Conservation (phyloP, 2,329 filamentous ascomycete species). For the Diaporthe citriasiana region DNA sequence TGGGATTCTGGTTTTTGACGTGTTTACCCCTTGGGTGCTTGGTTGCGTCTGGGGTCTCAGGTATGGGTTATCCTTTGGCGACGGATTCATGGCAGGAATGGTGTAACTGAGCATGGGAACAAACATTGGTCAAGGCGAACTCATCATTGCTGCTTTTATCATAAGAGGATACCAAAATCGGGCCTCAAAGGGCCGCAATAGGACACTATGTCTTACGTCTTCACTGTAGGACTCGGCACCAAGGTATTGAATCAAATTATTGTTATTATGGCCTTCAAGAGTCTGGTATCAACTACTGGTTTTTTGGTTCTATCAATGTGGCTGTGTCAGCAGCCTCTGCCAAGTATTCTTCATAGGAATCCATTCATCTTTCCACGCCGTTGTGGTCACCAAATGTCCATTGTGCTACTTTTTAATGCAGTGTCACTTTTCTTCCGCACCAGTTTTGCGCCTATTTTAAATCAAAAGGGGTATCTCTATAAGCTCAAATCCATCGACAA, state of each 20-base stretch:
- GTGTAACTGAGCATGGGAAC: constrained; percentile 10
- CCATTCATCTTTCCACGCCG: not conserved
- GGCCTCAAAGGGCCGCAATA: not conserved
- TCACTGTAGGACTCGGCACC: not conserved
- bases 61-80: not conserved
- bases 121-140: constrained; percentile 19
- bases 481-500: constrained; percentile 8
- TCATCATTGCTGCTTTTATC: not conserved
- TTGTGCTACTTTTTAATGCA: not conserved
- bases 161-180: constrained; percentile 1
- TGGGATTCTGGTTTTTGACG: constrained; percentile 8
- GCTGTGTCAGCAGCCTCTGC: not conserved
- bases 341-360: not conserved
- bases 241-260: constrained; percentile 5
- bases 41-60: not conserved
- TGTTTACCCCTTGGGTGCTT: not conserved
- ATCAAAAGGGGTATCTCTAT: constrained; percentile 34
- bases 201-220: not conserved
- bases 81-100: not conserved
- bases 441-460: constrained; percentile 5
- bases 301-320: not conserved
- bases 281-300: not conserved
- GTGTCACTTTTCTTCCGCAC: not conserved
- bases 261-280: not conserved
- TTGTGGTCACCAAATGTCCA: not conserved